These are phyloP conservation scores for Flaveria ramosissima DNA, from an alignment of 129 eudicot species.

Conservation along the genomic window DNA sequence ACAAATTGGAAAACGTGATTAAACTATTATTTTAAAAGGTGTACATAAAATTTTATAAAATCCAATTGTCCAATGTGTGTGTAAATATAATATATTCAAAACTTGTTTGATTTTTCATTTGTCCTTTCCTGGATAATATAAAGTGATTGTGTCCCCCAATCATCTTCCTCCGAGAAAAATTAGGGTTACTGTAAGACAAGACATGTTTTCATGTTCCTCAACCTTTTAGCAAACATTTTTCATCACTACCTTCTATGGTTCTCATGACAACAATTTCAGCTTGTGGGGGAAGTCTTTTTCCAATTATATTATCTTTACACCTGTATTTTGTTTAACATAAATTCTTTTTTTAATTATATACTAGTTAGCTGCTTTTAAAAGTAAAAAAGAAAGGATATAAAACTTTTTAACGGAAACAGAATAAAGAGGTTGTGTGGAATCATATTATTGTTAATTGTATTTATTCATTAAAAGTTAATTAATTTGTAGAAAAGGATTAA, in stretches of 20 bases:
- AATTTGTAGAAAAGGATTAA: not conserved
- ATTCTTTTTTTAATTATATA: not conserved
- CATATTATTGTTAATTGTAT: not conserved
- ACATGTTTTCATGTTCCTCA: slow-evolving; percentile 24
- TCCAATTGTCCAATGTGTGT: not conserved
- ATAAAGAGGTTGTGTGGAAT: not conserved
- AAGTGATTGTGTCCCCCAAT: slow-evolving; percentile 24
- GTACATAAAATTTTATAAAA: not conserved
- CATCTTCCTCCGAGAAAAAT: slow-evolving; percentile 14
- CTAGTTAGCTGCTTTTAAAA: not conserved
- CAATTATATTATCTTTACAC: not conserved
- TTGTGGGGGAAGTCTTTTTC: slow-evolving; percentile 18
- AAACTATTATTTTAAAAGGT: not conserved
- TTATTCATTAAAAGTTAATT: not conserved
- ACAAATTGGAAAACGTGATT: not conserved
- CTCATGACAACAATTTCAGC: slow-evolving; percentile 22
- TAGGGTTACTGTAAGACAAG: slow-evolving; percentile 25
- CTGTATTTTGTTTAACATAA: not conserved
- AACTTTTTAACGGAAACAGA: not conserved
- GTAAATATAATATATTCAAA: not conserved
- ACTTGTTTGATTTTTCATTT: not conserved
- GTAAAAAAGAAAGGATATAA: not conserved
- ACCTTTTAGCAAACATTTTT: slow-evolving; percentile 11
- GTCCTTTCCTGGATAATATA: not conserved
- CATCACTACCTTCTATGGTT: slow-evolving; percentile 13